Conservation (phyloP, 2,329 filamentous ascomycete species). For the Aspergillus ustus region DNA sequence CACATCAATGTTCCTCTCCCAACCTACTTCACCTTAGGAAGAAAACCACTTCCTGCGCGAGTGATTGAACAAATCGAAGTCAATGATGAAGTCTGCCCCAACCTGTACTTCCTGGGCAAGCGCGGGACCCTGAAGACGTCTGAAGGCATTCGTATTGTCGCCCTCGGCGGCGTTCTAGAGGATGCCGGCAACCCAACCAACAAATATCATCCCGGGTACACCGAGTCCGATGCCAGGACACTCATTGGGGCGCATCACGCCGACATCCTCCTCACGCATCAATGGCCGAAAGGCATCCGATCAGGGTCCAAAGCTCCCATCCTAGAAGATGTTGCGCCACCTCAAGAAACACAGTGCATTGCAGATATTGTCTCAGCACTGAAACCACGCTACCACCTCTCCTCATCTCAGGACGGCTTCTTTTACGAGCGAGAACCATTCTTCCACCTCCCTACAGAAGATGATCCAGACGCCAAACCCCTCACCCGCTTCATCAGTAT, state of each 20-base stretch:
- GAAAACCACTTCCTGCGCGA: conserved; percentile 68
- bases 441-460: conserved; percentile 65
- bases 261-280: conserved; percentile 84
- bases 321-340: conserved; percentile 57
- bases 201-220: conserved; percentile 77
- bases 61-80: conserved; percentile 75
- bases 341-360: conserved; percentile 67
- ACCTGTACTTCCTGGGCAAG: conserved; percentile 87
- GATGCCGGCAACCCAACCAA: conserved; percentile 54
- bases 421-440: conserved; percentile 95
- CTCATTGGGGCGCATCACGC: conserved; percentile 76
- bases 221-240: conserved; percentile 73
- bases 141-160: conserved; percentile 85
- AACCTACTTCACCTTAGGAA: conserved; percentile 88
- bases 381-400: conserved; percentile 92
- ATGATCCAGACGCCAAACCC: conserved; percentile 59
- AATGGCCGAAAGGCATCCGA: conserved; percentile 80
- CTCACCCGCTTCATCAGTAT: conserved; percentile 91
- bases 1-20: conserved; percentile 75
- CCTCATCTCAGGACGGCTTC: conserved; percentile 64
- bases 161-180: conserved; percentile 74
- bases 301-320: conserved; percentile 68
- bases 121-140: conserved; percentile 86
- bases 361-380: conserved; percentile 77
- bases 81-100: conserved; percentile 79